These are phyloP conservation scores for Porphyridium purpureum DNA, from an alignment of 23 red algal genomes.

Conservation along the genomic window DNA sequence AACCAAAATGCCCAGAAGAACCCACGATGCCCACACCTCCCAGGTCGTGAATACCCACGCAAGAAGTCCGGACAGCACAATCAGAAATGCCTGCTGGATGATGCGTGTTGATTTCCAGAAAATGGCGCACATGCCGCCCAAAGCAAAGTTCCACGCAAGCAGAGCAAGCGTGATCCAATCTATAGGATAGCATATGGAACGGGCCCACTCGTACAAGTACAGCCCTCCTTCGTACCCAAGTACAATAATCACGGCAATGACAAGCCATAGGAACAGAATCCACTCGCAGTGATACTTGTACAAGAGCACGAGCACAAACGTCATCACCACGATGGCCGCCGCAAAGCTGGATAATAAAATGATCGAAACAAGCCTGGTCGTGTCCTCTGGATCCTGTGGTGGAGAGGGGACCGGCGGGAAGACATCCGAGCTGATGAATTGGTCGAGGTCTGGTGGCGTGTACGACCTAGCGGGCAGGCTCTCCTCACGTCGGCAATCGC, in stretches of 20 bases:
- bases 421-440: constrained; percentile 7
- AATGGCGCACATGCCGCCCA: constrained; percentile 51
- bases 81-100: constrained; percentile 46
- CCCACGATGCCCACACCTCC: constrained; percentile 34
- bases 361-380: too few relatives aligned
- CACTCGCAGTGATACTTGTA: constrained; percentile 27
- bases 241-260: constrained; percentile 33
- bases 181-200: constrained; percentile 39
- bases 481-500: too few relatives aligned
- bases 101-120: constrained; percentile 26
- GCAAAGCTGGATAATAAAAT: not conserved
- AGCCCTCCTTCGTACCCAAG: constrained; percentile 45
- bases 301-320: constrained; percentile 3
- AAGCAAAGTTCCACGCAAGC: constrained; percentile 42
- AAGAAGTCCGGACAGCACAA: constrained; percentile 54
- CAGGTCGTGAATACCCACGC: constrained; percentile 53
- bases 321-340: not conserved
- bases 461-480: too few relatives aligned
- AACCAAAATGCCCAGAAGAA: constrained; percentile 34
- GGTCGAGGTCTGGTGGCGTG: too few relatives aligned
- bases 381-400: too few relatives aligned
- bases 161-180: constrained; percentile 57
- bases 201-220: constrained; percentile 51
- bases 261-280: constrained; percentile 37
- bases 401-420: constrained; percentile 26